phyloP scores from a whole-genome alignment of 2,329 filamentous ascomycete genomes.

The Blastomyces parvus region DNA sequence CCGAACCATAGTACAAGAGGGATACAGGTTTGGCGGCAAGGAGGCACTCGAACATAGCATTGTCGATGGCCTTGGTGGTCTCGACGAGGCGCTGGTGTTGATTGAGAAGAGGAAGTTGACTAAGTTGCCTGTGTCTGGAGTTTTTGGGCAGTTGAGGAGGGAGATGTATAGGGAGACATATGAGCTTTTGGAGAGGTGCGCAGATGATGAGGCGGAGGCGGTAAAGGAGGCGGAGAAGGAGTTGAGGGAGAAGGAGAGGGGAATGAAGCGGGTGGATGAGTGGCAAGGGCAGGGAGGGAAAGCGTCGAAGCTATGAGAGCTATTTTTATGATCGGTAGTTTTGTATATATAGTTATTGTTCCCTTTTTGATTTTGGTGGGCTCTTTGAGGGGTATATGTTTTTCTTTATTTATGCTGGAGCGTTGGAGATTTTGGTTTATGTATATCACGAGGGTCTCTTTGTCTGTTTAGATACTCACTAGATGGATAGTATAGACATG shows the following conservation, averaged over 20 bases:
- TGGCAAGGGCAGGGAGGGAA: constrained; percentile 38
- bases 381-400: background rate
- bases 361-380: background rate
- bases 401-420: background rate
- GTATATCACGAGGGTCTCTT: background rate
- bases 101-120: constrained; percentile 51
- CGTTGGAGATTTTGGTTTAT: background rate
- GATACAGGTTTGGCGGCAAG: constrained; percentile 53
- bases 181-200: constrained; percentile 46
- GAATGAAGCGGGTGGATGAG: constrained; percentile 41
- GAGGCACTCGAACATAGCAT: constrained; percentile 58
- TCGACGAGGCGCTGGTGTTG: constrained; percentile 54
- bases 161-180: constrained; percentile 66
- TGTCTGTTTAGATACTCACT: background rate
- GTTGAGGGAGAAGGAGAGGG: constrained; percentile 32
- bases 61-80: constrained; percentile 57
- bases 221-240: constrained; percentile 44
- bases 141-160: constrained; percentile 62
- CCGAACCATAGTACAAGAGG: constrained; percentile 62
- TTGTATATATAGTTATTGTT: background rate
- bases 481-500: background rate
- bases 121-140: constrained; percentile 53
- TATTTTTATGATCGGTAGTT: background rate
- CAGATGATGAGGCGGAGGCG: constrained; percentile 36
- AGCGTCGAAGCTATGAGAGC: constrained; percentile 3